Evolutionary conservation across 345 rosid species (phyloP), one percentile per base, ranked within the genome.

Genomic region (Aethionema arabicum): DNA sequence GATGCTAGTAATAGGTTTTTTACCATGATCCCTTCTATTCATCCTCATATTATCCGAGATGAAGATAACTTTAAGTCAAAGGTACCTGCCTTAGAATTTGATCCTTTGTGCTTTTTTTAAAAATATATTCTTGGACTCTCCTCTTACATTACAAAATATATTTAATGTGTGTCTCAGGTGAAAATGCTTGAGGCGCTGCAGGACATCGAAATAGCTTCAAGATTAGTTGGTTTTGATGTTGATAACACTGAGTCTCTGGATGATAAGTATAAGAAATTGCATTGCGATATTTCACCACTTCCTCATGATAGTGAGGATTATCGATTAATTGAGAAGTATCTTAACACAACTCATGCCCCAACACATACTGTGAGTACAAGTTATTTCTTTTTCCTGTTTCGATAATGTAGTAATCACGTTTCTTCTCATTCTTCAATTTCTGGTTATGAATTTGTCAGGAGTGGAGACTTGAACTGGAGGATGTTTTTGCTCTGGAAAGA

Each of bases 101-200:
- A 52, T 38, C 51, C 14, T 44, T 29, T 11, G 6, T 29, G 13
- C 16, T 51, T 56, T 42, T 42, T 11, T 8, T 40, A 40, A n/a
- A n/a, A n/a, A 40, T 4, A 14, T 6, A 15, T 46, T 14, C 27
- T 10, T 54, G 27, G 8, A 8, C 13, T 53, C 1, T 42, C 46
- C 45, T 4, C 47, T 32, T 41, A 31, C 4, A 11, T 14, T 33
- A 40, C 29, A 39, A 6, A 33, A 10, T 13, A 11, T 68, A 51
- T 52, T 58, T 56, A 52, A 47, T 68, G 9, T 60, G 47, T 58
- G 21, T 68, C 32, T 21, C 76, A 87, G 97, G 96, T 90, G 75
- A 90, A 93, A 87, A 93, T 93, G 99, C 78, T 93, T 42, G 99
- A 90, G 78, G 97, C 97, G 46, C 88, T 90, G 60, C 92, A 87